A percentile compares a stretch with the other conserved stretches of the same genome.
Evolutionary conservation across 352 stramenopile species (phyloP).

Genomic region (Elongisporangium undulatum): DNA sequence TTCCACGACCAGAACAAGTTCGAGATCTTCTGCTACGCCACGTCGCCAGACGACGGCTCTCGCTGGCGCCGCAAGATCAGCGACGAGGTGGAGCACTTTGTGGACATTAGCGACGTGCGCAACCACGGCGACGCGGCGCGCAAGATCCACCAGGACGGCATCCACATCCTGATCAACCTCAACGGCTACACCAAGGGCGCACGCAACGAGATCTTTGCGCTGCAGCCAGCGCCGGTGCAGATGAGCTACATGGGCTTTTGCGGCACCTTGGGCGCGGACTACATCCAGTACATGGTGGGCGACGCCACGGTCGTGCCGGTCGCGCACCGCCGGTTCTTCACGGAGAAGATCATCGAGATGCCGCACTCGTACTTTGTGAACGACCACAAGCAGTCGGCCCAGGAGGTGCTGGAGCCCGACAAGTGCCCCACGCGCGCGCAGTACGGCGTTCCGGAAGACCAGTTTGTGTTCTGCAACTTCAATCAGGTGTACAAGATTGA

Average conservation of each 20-base stretch:
- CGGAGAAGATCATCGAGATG: constrained; percentile 90
- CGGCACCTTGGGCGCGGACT: constrained; percentile 88
- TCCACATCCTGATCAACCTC: constrained; percentile 91
- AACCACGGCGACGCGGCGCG: constrained; percentile 62
- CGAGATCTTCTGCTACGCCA: constrained; percentile 90
- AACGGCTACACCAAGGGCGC: constrained; percentile 93
- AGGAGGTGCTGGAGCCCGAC: constrained; percentile 71
- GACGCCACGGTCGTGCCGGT: constrained; percentile 77
- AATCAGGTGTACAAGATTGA: constrained; percentile 96
- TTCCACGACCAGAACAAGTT: constrained; percentile 86
- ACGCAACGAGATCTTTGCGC: constrained; percentile 91
- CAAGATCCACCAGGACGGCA: constrained; percentile 78
- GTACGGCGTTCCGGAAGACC: constrained; percentile 90
- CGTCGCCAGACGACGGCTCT: constrained; percentile 72
- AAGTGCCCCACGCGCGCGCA: constrained; percentile 73
- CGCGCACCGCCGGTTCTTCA: constrained; percentile 66
- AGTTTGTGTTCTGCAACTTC: constrained; percentile 95
- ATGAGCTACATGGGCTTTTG: constrained; percentile 90
- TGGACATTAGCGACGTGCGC: constrained; percentile 63
- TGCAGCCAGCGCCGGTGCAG: constrained; percentile 87
- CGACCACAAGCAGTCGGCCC: constrained; percentile 87
- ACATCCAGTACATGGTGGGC: constrained; percentile 92
- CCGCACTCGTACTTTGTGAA: constrained; percentile 93
- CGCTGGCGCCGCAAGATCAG: constrained; percentile 82
- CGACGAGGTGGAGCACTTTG: constrained; percentile 85